Percentiles rank a stretch among this genome's conserved stretches.
These are phyloP conservation scores for Anthostomella pinea DNA, from an alignment of 2,329 filamentous ascomycete species.

Conservation along the genomic window DNA sequence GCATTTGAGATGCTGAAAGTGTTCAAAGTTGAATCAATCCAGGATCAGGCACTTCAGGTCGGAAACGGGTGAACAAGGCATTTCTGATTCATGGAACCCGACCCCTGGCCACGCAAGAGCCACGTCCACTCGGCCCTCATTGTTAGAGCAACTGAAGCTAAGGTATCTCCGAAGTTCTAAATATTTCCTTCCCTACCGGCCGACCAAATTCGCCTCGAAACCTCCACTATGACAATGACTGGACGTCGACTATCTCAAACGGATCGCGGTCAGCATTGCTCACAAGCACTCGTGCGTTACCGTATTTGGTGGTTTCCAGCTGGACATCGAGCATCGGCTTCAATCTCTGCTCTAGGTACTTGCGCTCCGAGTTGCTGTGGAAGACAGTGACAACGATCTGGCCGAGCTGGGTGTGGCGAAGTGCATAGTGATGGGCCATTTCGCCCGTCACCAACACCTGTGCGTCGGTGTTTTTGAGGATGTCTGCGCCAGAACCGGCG, in stretches of 20 bases:
- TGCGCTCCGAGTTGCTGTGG: slow-evolving; percentile 89
- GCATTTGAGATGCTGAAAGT: not conserved
- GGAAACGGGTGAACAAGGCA: too few relatives aligned
- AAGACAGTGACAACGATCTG: slow-evolving; percentile 81
- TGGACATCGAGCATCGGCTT: slow-evolving; percentile 59
- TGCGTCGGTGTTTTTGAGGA: slow-evolving; percentile 68
- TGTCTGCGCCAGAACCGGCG: slow-evolving; percentile 78
- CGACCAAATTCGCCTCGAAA: not conserved
- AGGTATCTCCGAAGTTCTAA: too few relatives aligned
- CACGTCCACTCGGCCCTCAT: too few relatives aligned
- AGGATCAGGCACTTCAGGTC: not conserved
- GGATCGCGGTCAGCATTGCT: slow-evolving; percentile 84
- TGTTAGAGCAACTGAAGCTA: too few relatives aligned
- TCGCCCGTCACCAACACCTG: slow-evolving; percentile 90
- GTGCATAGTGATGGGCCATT: slow-evolving; percentile 87
- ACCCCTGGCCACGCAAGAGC: too few relatives aligned
- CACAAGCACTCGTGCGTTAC: slow-evolving; percentile 59
- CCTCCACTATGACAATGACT: slow-evolving; percentile 28
- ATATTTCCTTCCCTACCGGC: too few relatives aligned
- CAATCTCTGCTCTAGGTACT: slow-evolving; percentile 73
- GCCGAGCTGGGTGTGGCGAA: slow-evolving; percentile 81
- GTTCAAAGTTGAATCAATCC: too few relatives aligned
- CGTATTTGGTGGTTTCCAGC: slow-evolving; percentile 48
- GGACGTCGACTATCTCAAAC: slow-evolving; percentile 69
- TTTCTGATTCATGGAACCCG: too few relatives aligned